Base-by-base conservation (phyloP, 2,329 filamentous ascomycete genomes). In the Aspergillus uvarum region DNA sequence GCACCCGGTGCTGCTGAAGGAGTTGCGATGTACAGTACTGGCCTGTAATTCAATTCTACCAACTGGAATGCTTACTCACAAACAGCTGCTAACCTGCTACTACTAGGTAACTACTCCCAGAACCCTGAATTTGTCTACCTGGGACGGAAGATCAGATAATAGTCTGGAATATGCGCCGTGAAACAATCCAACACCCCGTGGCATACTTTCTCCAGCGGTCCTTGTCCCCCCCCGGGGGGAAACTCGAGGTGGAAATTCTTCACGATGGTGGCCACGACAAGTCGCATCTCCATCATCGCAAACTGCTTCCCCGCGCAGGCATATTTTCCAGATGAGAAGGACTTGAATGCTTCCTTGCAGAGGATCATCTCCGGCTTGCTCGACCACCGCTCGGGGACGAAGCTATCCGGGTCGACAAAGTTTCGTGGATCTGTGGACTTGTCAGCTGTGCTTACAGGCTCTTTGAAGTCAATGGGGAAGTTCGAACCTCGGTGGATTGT, bases 221-320 rank as follows among this genome's bases (percentile, higher is more conserved):
- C 49, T 11, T 54, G 29, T 22, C 53, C 57, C 35, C 38, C 50
- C 3, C 47, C 57, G 2, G 54, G 50, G 21, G 60, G 60, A 35
- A 59, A 55, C 47, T 54, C 47, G 14, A 62, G 42, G 16, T 62
- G 51, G 32, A 62, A 60, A 24, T 55, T 50, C n/a, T 21, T 54
- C 44, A 62, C 57, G 14, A 62, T 49, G 6, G 58, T 58, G 49
- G 51, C 51, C 32, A 60, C 35, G 5, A 58, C 24, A n/a, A 62
- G 38, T 21, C 60, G 58, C 44, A 62, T 55, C 47, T 62, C 54
- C 60, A 62, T 60, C 54, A 62, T 55, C 19, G 57, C 54, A 35
- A 62, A 62, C 19, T 42, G 35, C 42, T 50, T 54, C 7, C 58
- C 58, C 12, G 54, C 60, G 8, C 57, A 58, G 11, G 57, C 35